Conservation (phyloP, 2,329 filamentous ascomycete species). For the Zymoseptoria crescenta region DNA sequence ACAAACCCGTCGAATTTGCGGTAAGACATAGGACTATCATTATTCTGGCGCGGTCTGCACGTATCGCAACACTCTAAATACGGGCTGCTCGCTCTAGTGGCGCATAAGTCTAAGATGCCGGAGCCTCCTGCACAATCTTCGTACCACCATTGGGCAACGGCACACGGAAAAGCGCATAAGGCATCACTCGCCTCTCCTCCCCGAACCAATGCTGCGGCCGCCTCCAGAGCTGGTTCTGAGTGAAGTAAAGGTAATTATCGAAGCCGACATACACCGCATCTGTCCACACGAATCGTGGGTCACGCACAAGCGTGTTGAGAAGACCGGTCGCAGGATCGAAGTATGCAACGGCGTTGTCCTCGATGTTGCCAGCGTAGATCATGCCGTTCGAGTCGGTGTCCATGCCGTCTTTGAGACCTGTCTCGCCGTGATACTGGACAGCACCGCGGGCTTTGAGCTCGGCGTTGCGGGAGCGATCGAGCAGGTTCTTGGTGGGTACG, state of each 20-base stretch:
- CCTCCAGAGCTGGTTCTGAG: conserved; percentile 43
- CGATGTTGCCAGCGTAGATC: conserved; percentile 45
- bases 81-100: background rate
- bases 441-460: conserved; percentile 40
- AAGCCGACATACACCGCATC: conserved; percentile 36
- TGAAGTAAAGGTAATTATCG: conserved; percentile 48
- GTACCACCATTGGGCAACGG: conserved; percentile 37
- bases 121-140: conserved; percentile 21
- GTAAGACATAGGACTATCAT: background rate
- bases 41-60: background rate
- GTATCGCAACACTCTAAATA: background rate
- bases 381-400: conserved; percentile 45
- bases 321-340: conserved; percentile 42
- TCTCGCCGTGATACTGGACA: conserved; percentile 39
- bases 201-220: conserved; percentile 33
- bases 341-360: conserved; percentile 42
- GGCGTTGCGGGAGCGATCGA: conserved; percentile 30
- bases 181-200: conserved; percentile 36
- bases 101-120: background rate
- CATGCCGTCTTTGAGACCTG: conserved; percentile 46
- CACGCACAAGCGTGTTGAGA: conserved; percentile 38
- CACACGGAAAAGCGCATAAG: conserved; percentile 38
- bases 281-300: conserved; percentile 43
- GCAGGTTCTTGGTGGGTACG: conserved; percentile 38
- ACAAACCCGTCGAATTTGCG: background rate